phyloP scores from a whole-genome alignment of 352 stramenopile genomes.

The Phytophthora fragariae region DNA sequence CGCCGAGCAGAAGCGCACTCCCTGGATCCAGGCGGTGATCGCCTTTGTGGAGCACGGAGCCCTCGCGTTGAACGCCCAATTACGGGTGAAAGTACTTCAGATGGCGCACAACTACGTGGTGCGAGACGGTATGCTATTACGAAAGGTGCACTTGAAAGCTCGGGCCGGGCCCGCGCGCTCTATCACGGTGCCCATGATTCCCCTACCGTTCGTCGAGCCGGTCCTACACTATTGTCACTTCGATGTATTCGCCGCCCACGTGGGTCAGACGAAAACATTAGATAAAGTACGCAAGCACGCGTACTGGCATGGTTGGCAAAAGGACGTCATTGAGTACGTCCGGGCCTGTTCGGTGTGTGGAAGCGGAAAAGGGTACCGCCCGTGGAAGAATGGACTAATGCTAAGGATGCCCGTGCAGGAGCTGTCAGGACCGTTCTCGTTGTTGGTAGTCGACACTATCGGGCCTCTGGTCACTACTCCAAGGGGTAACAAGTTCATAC shows the following conservation, averaged over 20 bases:
- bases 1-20: background rate
- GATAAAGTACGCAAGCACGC: constrained; percentile 7
- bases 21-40: constrained; percentile 7
- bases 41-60: constrained; percentile 3
- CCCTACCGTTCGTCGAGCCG: constrained; percentile 5
- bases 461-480: too few relatives aligned
- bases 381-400: too few relatives aligned
- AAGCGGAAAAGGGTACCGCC: too few relatives aligned
- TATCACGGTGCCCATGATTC: constrained; percentile 4
- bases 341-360: too few relatives aligned
- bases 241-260: constrained; percentile 6
- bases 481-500: too few relatives aligned
- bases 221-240: constrained; percentile 20
- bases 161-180: background rate
- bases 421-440: too few relatives aligned
- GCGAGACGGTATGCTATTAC: background rate
- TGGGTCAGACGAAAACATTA: constrained; percentile 1
- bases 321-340: background rate
- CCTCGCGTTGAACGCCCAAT: background rate
- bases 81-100: background rate
- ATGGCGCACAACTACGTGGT: background rate
- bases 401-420: too few relatives aligned
- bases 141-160: background rate
- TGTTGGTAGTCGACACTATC: too few relatives aligned
- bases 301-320: background rate